These are phyloP conservation scores for Cyberlindnera mrakii DNA, from an alignment of 805 yeast genomes.

Conservation along the genomic window DNA sequence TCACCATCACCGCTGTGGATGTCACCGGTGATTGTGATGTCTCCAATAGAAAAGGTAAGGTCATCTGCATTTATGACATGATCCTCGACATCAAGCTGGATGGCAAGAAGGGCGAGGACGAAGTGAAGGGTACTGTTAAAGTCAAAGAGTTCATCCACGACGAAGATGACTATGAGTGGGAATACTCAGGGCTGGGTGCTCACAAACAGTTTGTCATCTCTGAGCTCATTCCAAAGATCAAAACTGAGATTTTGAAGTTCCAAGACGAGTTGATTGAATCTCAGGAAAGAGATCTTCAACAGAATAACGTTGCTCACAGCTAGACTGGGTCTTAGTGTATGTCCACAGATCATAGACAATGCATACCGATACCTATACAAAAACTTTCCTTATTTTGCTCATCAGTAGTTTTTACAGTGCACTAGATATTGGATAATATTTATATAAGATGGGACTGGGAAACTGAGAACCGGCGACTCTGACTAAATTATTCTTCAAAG, in stretches of 20 bases:
- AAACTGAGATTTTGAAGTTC: constrained; percentile 44
- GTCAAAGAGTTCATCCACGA: constrained; percentile 75
- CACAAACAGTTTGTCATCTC: constrained; percentile 33
- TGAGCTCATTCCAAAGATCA: constrained; percentile 47
- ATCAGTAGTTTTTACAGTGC: too few relatives aligned
- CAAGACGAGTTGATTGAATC: constrained; percentile 56
- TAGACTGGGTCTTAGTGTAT: too few relatives aligned
- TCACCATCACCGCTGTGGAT: constrained; percentile 32
- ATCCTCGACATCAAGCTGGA: constrained; percentile 41
- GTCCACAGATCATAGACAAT: not conserved
- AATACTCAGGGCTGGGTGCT: constrained; percentile 37
- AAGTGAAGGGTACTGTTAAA: constrained; percentile 39
- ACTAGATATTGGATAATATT: too few relatives aligned
- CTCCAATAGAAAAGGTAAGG: constrained; percentile 78
- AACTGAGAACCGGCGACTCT: too few relatives aligned
- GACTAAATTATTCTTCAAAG: too few relatives aligned
- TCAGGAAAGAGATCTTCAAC: constrained; percentile 61
- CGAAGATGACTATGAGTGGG: constrained; percentile 61
- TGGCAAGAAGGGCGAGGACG: constrained; percentile 29
- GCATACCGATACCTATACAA: too few relatives aligned
- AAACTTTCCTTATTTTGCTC: too few relatives aligned
- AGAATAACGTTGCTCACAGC: constrained; percentile 12
- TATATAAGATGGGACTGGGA: too few relatives aligned
- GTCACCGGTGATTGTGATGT: constrained; percentile 76
- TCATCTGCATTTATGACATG: constrained; percentile 69